Evolutionary conservation across 306 rosid genomes (phyloP).

Genomic region (Neltuma alba): DNA sequence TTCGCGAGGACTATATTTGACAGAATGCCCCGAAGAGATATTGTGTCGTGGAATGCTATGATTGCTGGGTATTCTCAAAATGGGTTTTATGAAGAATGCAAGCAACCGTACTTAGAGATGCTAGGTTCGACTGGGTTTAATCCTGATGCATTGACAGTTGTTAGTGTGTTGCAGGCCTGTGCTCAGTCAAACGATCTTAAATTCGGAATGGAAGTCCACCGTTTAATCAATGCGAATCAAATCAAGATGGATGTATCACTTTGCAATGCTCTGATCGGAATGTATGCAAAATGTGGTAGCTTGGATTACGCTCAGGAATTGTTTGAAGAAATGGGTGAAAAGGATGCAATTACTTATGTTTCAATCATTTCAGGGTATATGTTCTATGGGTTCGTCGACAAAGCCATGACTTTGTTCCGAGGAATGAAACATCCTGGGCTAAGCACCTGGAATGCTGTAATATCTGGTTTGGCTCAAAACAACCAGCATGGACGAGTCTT

Average conservation of each 20-base stretch:
- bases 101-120: constrained; percentile 63
- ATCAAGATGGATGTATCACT: constrained; percentile 60
- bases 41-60: constrained; percentile 90
- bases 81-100: constrained; percentile 69
- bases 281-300: constrained; percentile 84
- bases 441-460: constrained; percentile 73
- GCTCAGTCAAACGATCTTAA: constrained; percentile 76
- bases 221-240: constrained; percentile 44
- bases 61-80: constrained; percentile 81
- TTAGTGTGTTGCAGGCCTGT: constrained; percentile 87
- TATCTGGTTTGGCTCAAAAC: constrained; percentile 86
- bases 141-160: constrained; percentile 62
- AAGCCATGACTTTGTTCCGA: constrained; percentile 65
- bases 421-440: constrained; percentile 50
- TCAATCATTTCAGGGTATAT: constrained; percentile 76
- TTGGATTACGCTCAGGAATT: constrained; percentile 73
- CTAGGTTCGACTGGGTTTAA: constrained; percentile 35
- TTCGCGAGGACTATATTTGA: constrained; percentile 68
- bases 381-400: constrained; percentile 66
- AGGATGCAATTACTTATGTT: constrained; percentile 72
- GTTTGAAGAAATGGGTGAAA: constrained; percentile 69
- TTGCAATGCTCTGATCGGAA: constrained; percentile 70
- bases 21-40: constrained; percentile 55
- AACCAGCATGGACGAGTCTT: constrained; percentile 50
- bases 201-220: constrained; percentile 72